phyloP scores from a whole-genome alignment of 2,329 filamentous ascomycete genomes.

The Trichoderma koningiopsis region DNA sequence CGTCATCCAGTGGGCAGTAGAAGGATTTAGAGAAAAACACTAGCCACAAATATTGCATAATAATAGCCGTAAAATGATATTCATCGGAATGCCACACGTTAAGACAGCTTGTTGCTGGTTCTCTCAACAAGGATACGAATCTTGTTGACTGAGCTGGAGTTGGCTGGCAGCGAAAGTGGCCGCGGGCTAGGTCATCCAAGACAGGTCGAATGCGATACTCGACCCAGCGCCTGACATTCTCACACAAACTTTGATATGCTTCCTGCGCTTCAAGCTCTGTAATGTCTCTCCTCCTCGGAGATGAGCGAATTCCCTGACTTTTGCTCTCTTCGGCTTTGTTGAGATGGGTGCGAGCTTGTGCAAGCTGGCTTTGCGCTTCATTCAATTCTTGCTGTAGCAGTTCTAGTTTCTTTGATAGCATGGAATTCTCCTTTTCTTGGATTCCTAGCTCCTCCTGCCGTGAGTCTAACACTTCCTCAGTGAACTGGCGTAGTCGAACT shows the following conservation, averaged over 20 bases:
- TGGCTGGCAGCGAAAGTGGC: conserved; percentile 33
- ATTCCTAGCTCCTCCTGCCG: conserved; percentile 41
- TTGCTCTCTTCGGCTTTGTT: conserved; percentile 36
- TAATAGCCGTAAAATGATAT: conserved; percentile 40
- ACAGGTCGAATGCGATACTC: conserved; percentile 38
- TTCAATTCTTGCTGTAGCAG: conserved; percentile 37
- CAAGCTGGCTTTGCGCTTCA: conserved; percentile 36
- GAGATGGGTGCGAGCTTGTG: conserved; percentile 35
- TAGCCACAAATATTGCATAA: conserved; percentile 44
- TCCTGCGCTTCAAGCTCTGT: conserved; percentile 42
- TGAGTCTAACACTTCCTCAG: conserved; percentile 42
- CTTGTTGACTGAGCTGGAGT: conserved; percentile 35
- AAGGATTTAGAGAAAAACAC: conserved; percentile 42
- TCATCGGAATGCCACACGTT: conserved; percentile 38
- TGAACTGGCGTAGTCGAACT: conserved; percentile 39
- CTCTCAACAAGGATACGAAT: conserved; percentile 40
- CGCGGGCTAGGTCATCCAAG: conserved; percentile 39
- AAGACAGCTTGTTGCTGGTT: conserved; percentile 40
- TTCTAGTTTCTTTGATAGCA: conserved; percentile 36
- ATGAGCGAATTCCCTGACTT: conserved; percentile 39
- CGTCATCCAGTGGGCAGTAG: conserved; percentile 42
- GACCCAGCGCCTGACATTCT: conserved; percentile 42
- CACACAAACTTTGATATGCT: conserved; percentile 38
- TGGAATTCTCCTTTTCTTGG: conserved; percentile 36
- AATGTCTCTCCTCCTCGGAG: conserved; percentile 40